phyloP scores from a whole-genome alignment of 2,329 filamentous ascomycete species.

The Nemania abortiva region DNA sequence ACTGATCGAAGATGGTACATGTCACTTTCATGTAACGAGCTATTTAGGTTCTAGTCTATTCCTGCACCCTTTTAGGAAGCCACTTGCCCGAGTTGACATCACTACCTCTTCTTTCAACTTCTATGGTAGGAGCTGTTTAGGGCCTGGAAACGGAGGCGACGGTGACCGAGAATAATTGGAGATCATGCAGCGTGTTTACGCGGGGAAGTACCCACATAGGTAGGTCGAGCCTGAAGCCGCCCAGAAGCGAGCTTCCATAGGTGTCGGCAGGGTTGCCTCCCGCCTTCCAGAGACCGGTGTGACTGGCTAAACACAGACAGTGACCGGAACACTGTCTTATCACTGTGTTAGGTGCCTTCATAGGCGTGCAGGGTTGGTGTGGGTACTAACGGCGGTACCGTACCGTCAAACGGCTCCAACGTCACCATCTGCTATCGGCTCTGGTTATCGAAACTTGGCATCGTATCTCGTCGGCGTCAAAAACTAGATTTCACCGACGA shows the following conservation, averaged over 20 bases:
- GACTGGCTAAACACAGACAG: not conserved
- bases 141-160: not conserved
- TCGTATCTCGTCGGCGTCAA: slow-evolving; percentile 9
- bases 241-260: not conserved
- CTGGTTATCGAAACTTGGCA: slow-evolving; percentile 18
- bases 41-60: not conserved
- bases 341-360: too few relatives aligned
- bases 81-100: slow-evolving; percentile 4
- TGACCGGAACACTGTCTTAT: not conserved
- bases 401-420: not conserved
- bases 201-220: slow-evolving; percentile 4
- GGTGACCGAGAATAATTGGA: slow-evolving; percentile 8
- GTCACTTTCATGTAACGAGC: not conserved
- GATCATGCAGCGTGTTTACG: not conserved
- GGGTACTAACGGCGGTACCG: too few relatives aligned
- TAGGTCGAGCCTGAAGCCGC: not conserved
- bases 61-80: not conserved
- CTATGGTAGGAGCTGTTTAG: not conserved
- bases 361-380: not conserved
- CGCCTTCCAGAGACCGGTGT: not conserved
- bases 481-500: slow-evolving; percentile 21
- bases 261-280: not conserved
- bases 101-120: slow-evolving; percentile 3
- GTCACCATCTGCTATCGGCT: slow-evolving; percentile 13
- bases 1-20: not conserved